These are phyloP conservation scores for Suillus weaverae DNA, from an alignment of 768 basidiomycete species.

Conservation along the genomic window DNA sequence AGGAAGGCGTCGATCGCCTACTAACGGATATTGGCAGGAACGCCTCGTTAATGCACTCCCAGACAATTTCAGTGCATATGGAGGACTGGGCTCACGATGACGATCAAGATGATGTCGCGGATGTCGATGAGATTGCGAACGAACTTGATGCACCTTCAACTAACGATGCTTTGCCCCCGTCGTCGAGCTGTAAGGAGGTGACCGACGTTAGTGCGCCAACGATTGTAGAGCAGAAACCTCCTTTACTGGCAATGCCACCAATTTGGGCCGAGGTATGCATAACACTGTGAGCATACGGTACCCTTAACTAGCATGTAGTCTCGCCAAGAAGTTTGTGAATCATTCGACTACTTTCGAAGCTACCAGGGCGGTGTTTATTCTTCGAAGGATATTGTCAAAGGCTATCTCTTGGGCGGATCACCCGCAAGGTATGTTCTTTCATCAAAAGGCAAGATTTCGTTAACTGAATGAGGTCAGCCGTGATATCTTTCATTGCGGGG, in stretches of 20 bases:
- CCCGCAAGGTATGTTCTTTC: constrained; percentile 53
- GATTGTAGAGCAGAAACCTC: constrained; percentile 19
- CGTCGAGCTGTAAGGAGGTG: constrained; percentile 2
- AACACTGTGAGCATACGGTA: not conserved
- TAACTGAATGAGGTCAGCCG: constrained; percentile 43
- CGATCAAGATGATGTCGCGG: constrained; percentile 20
- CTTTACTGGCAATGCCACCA: constrained; percentile 31
- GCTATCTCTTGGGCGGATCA: constrained; percentile 75
- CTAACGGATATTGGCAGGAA: constrained; percentile 20
- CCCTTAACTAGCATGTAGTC: constrained; percentile 45
- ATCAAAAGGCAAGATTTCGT: no score
- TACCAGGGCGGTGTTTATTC: constrained; percentile 84
- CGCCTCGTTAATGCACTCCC: constrained; percentile 8
- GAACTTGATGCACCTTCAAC: constrained; percentile 13
- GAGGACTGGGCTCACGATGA: constrained; percentile 28
- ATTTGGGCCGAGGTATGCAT: constrained; percentile 47
- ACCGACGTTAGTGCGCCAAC: not conserved
- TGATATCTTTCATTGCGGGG: constrained; percentile 63
- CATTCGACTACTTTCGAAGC: constrained; percentile 62
- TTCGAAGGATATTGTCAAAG: constrained; percentile 57
- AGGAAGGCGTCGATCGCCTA: constrained; percentile 19
- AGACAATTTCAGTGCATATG: not conserved
- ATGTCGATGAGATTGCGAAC: not conserved
- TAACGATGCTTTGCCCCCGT: constrained; percentile 15
- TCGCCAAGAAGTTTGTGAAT: constrained; percentile 83